Conservation (phyloP, 257 asterid genomes). For the Marsdenia floribunda region DNA sequence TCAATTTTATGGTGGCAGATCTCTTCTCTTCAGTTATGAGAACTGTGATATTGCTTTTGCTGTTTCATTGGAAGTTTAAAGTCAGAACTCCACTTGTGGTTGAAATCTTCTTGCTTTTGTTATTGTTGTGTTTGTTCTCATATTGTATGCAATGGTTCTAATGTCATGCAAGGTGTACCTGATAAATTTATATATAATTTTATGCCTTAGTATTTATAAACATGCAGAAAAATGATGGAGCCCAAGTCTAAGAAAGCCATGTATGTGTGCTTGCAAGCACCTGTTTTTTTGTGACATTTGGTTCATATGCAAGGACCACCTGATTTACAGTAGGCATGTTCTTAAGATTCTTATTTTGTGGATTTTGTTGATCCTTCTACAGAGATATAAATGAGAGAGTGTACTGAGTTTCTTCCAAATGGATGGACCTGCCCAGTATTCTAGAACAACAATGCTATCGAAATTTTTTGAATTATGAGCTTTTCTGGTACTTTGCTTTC, state of each 20-base stretch:
- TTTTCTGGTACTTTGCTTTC: not conserved
- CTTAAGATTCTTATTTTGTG: slow-evolving; percentile 7
- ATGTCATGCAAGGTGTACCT: not conserved
- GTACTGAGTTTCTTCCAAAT: slow-evolving; percentile 3
- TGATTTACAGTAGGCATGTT: slow-evolving; percentile 60
- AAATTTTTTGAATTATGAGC: not conserved
- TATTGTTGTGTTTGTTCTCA: not conserved
- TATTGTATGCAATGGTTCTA: not conserved
- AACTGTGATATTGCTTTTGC: not conserved
- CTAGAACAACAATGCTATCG: not conserved
- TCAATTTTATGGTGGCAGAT: not conserved
- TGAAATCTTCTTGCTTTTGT: not conserved
- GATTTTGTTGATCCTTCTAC: slow-evolving; percentile 3
- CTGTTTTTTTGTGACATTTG: slow-evolving; percentile 71
- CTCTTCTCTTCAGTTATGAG: not conserved
- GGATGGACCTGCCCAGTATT: not conserved
- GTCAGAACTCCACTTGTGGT: not conserved
- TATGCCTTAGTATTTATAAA: not conserved
- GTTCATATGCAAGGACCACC: slow-evolving; percentile 85
- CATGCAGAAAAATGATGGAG: slow-evolving; percentile 72
- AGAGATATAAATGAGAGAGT: not conserved
- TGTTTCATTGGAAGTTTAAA: not conserved
- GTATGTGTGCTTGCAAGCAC: slow-evolving; percentile 62
- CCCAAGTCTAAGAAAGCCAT: slow-evolving; percentile 81
- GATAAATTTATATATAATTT: not conserved